These are phyloP conservation scores for Salix caprea DNA, from an alignment of 345 rosid species.

Conservation along the genomic window DNA sequence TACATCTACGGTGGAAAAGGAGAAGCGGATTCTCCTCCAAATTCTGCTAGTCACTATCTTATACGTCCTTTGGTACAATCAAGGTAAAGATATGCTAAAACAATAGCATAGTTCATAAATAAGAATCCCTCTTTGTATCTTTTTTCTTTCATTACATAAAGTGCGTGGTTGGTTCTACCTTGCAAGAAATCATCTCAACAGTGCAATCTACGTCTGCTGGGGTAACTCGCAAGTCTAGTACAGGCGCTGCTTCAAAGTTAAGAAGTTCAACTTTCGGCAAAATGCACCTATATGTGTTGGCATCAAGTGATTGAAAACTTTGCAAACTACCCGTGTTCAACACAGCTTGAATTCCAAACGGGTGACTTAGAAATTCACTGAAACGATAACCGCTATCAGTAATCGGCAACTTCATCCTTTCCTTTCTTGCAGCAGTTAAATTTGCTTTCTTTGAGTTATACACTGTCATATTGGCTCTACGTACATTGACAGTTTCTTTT, in stretches of 20 bases:
- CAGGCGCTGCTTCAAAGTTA: slow-evolving; percentile 70
- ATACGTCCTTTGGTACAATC: no score
- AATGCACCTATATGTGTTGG: slow-evolving; percentile 65
- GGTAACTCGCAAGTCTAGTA: slow-evolving; percentile 59
- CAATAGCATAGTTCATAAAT: not conserved
- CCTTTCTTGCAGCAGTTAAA: slow-evolving; percentile 55
- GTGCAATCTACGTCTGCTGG: slow-evolving; percentile 56
- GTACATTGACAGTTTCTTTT: not conserved
- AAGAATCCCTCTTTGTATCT: not conserved
- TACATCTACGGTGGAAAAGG: no score
- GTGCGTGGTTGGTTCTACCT: slow-evolving; percentile 39
- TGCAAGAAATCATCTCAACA: slow-evolving; percentile 75
- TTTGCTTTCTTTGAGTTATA: slow-evolving; percentile 53
- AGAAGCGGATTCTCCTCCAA: no score
- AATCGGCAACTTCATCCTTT: slow-evolving; percentile 49
- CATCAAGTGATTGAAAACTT: slow-evolving; percentile 46
- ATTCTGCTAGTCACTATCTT: no score
- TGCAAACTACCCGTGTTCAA: slow-evolving; percentile 63
- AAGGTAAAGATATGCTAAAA: not conserved
- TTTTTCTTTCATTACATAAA: not conserved
- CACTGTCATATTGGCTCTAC: slow-evolving; percentile 10
- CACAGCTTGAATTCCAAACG: slow-evolving; percentile 63
- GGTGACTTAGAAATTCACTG: slow-evolving; percentile 57
- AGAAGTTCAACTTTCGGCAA: slow-evolving; percentile 59
- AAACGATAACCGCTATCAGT: slow-evolving; percentile 36